phyloP scores from a whole-genome alignment of 345 rosid species.

The Brassica napus region DNA sequence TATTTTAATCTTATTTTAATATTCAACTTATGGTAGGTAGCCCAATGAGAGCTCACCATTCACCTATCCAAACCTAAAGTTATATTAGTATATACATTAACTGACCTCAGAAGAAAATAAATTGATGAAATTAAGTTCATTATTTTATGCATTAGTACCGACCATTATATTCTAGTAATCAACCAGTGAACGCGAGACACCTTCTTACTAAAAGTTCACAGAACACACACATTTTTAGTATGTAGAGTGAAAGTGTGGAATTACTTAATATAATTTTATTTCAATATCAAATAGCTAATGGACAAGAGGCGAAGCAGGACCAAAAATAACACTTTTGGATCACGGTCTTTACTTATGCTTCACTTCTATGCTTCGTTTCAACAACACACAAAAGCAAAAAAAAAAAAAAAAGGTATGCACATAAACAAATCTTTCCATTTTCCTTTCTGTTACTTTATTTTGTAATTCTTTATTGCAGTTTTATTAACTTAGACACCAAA shows the following conservation, averaged over 20 bases:
- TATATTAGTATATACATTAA: neutral
- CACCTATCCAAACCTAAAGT: conserved; percentile 32
- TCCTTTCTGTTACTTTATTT: conserved; percentile 12
- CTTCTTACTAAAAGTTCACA: neutral
- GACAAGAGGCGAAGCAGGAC: conserved; percentile 54
- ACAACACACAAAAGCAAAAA: conserved; percentile 37
- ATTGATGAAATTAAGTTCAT: neutral
- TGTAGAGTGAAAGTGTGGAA: conserved; percentile 6
- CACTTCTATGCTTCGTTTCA: conserved; percentile 71
- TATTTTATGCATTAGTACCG: neutral
- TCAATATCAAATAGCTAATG: conserved; percentile 32
- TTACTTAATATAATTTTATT: conserved; percentile 9
- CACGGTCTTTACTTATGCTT: conserved; percentile 84
- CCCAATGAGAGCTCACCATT: conserved; percentile 36
- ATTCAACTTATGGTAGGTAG: conserved; percentile 37
- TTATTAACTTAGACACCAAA: conserved; percentile 22
- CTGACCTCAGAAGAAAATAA: neutral
- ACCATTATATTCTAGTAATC: conserved; percentile 10
- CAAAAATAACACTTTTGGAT: conserved; percentile 58
- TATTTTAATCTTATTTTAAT: conserved; percentile 18
- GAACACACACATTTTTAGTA: neutral
- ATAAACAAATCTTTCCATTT: conserved; percentile 1
- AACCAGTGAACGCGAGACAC: conserved; percentile 16
- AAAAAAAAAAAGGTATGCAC: neutral
- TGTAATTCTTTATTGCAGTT: conserved; percentile 9